Evolutionary conservation across 805 yeast genomes (phyloP).

Genomic region (Lachancea nothofagi): DNA sequence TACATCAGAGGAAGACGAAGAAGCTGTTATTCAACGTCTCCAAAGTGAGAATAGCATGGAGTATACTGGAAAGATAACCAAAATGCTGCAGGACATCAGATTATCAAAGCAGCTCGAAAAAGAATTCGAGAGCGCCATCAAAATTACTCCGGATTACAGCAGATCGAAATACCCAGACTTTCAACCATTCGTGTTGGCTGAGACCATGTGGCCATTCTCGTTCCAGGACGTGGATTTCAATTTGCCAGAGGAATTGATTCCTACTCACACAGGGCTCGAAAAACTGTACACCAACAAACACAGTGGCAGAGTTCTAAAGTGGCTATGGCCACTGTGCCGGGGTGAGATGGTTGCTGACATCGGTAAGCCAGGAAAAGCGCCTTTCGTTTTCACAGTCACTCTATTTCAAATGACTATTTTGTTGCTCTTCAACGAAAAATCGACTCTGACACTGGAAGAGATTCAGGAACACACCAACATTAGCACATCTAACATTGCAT

Average conservation of each 20-base stretch:
- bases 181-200: constrained; percentile 75
- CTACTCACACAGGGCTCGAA: constrained; percentile 61
- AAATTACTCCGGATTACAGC: constrained; percentile 29
- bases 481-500: constrained; percentile 57
- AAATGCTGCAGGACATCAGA: constrained; percentile 93
- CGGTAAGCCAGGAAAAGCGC: constrained; percentile 73
- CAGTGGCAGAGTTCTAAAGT: constrained; percentile 80
- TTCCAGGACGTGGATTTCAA: constrained; percentile 40
- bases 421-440: constrained; percentile 69
- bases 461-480: constrained; percentile 65
- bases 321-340: constrained; percentile 95
- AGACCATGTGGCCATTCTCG: constrained; percentile 79
- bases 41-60: constrained; percentile 88
- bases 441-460: constrained; percentile 44
- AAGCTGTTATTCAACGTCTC: constrained; percentile 72
- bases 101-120: constrained; percentile 69
- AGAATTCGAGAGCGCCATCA: constrained; percentile 34
- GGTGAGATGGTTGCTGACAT: constrained; percentile 87
- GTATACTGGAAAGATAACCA: constrained; percentile 87
- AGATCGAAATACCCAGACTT: constrained; percentile 41
- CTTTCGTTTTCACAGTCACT: constrained; percentile 75
- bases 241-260: constrained; percentile 62
- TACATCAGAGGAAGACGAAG: constrained; percentile 76
- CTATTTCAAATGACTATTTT: constrained; percentile 83
- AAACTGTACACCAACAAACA: constrained; percentile 69